A percentile compares a stretch with the other conserved stretches of the same genome.
Conservation (phyloP, 306 rosid genomes). For the Aeschynomene evenia region DNA sequence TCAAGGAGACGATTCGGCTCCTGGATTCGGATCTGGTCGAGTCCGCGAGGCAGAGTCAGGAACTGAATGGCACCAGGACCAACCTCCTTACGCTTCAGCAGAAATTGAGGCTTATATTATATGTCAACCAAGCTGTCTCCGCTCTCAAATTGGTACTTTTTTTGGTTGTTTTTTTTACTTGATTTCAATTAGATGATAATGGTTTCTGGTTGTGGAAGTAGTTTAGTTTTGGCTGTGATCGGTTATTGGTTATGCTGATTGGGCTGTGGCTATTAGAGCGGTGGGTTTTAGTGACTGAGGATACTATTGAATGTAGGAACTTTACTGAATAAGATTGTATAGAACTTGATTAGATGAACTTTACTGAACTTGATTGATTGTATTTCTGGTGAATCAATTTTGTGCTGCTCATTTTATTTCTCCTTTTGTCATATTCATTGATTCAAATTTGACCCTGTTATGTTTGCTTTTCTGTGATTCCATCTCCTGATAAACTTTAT, state of each 20-base stretch:
- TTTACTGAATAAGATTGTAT: not conserved
- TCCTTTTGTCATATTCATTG: not conserved
- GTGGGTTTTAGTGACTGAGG: not conserved
- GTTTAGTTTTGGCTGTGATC: not conserved
- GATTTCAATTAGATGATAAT: not conserved
- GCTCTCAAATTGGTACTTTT: slow-evolving; percentile 82
- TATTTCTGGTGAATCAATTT: not conserved
- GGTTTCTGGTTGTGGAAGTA: not conserved
- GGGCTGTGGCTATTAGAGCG: not conserved
- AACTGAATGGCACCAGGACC: slow-evolving; percentile 66
- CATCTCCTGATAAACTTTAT: not conserved
- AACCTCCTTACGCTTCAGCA: slow-evolving; percentile 79
- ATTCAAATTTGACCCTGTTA: not conserved
- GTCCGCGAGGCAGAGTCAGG: slow-evolving; percentile 85
- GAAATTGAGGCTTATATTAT: slow-evolving; percentile 83
- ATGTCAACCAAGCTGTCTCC: slow-evolving; percentile 91
- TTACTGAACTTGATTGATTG: not conserved
- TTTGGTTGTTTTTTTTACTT: not conserved
- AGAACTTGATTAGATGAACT: not conserved
- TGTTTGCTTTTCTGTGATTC: not conserved
- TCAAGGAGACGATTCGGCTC: slow-evolving; percentile 82
- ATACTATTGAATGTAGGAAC: not conserved
- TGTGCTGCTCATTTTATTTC: not conserved
- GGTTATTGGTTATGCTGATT: not conserved
- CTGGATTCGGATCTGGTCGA: slow-evolving; percentile 86